Percentiles rank a stretch among this genome's conserved stretches.
Evolutionary conservation across 2,329 filamentous ascomycete species (phyloP).

Genomic region (Claviceps sp.): DNA sequence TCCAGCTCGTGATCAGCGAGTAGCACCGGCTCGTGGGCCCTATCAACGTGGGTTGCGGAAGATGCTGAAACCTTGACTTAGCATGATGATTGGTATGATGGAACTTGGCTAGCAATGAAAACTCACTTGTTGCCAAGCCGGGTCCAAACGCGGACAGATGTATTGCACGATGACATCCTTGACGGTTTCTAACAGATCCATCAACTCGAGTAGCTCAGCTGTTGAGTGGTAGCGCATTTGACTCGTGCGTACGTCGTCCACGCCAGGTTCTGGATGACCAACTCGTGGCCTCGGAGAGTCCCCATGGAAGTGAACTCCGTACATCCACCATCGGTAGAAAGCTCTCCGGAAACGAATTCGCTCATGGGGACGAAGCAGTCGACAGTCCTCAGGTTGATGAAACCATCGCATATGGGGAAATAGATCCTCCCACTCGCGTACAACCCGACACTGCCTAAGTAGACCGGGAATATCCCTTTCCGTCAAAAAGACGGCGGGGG

Average conservation of each 20-base stretch:
- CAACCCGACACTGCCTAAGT: slow-evolving; percentile 22
- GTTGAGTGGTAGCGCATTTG: slow-evolving; percentile 32
- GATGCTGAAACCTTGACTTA: slow-evolving; percentile 8
- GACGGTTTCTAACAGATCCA: slow-evolving; percentile 31
- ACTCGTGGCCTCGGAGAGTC: slow-evolving; percentile 23
- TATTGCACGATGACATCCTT: slow-evolving; percentile 30
- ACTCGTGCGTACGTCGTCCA: slow-evolving; percentile 27
- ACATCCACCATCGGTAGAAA: slow-evolving; percentile 42
- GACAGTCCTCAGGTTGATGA: slow-evolving; percentile 29
- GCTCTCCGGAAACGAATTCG: slow-evolving; percentile 33
- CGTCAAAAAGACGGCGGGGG: slow-evolving; percentile 16
- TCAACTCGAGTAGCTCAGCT: slow-evolving; percentile 29
- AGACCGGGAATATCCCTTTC: slow-evolving; percentile 20
- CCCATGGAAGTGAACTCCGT: slow-evolving; percentile 37
- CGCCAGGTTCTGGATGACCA: slow-evolving; percentile 24
- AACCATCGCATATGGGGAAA: slow-evolving; percentile 34
- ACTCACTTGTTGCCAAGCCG: slow-evolving; percentile 22
- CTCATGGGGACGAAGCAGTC: slow-evolving; percentile 29
- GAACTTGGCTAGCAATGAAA: not conserved
- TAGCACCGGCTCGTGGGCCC: slow-evolving; percentile 15
- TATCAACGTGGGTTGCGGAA: slow-evolving; percentile 11
- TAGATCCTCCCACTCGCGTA: slow-evolving; percentile 24
- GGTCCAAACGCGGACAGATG: slow-evolving; percentile 32
- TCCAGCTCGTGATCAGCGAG: slow-evolving; percentile 22
- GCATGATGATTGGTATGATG: not conserved